Evolutionary conservation across 495 filamentous ascomycete species (phyloP), one percentile per base, ranked within the genome.

Genomic region (Xylaria acuta): DNA sequence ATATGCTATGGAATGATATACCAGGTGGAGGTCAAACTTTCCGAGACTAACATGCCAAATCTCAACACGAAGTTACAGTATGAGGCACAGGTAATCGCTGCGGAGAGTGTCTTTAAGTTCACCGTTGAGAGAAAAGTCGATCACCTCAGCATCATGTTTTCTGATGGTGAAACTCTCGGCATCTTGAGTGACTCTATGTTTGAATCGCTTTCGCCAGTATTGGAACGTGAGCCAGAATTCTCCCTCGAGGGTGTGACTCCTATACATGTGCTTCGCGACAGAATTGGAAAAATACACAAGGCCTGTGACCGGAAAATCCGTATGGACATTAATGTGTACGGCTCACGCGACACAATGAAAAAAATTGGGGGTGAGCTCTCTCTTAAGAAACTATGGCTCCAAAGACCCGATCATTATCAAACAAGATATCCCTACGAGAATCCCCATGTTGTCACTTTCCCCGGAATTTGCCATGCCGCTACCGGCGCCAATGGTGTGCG

Each of bases 261-360:
- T 25, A 74, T 68, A 18, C 22, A 40, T 16, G 11, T 27, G 1
- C 74, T 80, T 18, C 73, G 67, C 43, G 72, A 79, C 18, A 67
- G 58, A 45, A 73, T 80, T 20, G 45, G 66, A 20, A 56, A 60
- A n/a, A 75, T 75, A 16, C 67, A 64, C 60, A 77, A 75, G 63
- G 41, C 75, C 1, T 51, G 65, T 1, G 77, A 79, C 20, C 75
- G 78, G 20, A 69, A 78, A 9, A 69, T 77, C 12, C 70, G 70
- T 16, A 72, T 83, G n/a, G 73, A 82, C 45, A 79, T 84, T 67
- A 80, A 80, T 59, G 67, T 84, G 12, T 82, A 82, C 64, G 82
- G 82, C 7, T 72, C 75, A 5, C 72, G 32, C 6, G 41, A 64
- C 20, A 41, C 53, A 34, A 68, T 67, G 20, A 65, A 69, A 5